Evolutionary conservation across 1,284 basidiomycete genomes (phyloP).

Genomic region (Marasmius tenuissimus): DNA sequence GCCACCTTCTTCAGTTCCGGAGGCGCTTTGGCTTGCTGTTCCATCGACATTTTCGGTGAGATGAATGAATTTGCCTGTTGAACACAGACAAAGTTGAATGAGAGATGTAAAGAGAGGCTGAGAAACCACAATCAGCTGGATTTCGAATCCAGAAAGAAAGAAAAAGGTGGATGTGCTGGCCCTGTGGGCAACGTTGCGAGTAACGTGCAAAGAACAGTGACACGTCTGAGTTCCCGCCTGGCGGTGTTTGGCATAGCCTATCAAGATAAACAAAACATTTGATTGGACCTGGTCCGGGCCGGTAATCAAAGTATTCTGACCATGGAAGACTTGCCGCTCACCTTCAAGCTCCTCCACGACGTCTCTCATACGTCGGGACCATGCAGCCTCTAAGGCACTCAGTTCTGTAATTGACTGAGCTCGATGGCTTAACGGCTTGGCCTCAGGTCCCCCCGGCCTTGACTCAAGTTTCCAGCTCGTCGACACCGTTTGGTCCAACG

Average conservation of each 20-base stretch:
- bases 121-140: not conserved
- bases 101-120: not conserved
- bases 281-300: not conserved
- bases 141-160: not conserved
- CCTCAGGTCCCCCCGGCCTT: too few species aligned
- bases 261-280: not conserved
- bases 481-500: too few species aligned
- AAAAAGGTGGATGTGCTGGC: constrained; percentile 4
- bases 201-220: not conserved
- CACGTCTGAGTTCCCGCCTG: not conserved
- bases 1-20: constrained; percentile 78
- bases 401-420: too few species aligned
- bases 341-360: too few species aligned
- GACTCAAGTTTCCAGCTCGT: too few species aligned
- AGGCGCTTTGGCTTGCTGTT: constrained; percentile 76
- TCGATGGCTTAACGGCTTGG: too few species aligned
- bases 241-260: not conserved
- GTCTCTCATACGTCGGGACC: too few species aligned
- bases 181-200: not conserved
- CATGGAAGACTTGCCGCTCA: too few species aligned
- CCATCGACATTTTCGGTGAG: constrained; percentile 35
- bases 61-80: not conserved
- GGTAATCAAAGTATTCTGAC: not conserved
- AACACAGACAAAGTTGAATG: not conserved
- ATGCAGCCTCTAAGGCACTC: too few species aligned